Conservation (phyloP, 75 land plant genomes). For the Pseudotsuga menziesii region DNA sequence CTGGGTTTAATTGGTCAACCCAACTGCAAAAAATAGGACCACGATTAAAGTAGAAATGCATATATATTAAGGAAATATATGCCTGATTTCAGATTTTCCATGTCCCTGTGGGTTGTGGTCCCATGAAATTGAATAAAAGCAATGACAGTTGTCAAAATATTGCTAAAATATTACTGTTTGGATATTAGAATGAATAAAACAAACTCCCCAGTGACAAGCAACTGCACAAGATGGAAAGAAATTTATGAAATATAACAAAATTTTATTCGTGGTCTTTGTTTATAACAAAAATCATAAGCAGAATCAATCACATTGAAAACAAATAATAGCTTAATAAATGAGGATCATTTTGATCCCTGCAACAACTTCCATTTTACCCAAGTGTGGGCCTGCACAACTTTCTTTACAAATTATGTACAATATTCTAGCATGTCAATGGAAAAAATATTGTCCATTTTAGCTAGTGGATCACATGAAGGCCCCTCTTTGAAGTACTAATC, state of each 20-base stretch:
- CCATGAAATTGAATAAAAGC: no score
- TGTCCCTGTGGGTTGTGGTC: no score
- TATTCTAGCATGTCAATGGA: slow-evolving; percentile 2
- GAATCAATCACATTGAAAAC: slow-evolving; percentile 1
- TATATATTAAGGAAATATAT: no score
- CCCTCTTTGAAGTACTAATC: not conserved
- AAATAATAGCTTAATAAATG: slow-evolving; percentile 12
- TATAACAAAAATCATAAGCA: not conserved
- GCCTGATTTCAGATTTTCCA: no score
- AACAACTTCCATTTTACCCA: slow-evolving; percentile 8
- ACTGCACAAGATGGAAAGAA: not conserved
- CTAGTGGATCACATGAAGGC: slow-evolving; percentile 5
- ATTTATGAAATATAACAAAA: not conserved
- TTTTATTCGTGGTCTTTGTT: not conserved
- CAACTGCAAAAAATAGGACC: no score
- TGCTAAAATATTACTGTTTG: no score
- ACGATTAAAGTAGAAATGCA: no score
- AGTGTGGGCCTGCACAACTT: slow-evolving; percentile 14
- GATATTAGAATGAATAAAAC: no score
- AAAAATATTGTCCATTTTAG: slow-evolving; percentile 2
- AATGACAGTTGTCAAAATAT: no score
- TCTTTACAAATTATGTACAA: slow-evolving; percentile 11
- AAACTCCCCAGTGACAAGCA: no score
- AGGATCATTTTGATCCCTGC: slow-evolving; percentile 12
- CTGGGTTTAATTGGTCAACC: no score